These are phyloP conservation scores for Globisporangium iwayamae DNA, from an alignment of 352 stramenopile genomes.

Conservation along the genomic window DNA sequence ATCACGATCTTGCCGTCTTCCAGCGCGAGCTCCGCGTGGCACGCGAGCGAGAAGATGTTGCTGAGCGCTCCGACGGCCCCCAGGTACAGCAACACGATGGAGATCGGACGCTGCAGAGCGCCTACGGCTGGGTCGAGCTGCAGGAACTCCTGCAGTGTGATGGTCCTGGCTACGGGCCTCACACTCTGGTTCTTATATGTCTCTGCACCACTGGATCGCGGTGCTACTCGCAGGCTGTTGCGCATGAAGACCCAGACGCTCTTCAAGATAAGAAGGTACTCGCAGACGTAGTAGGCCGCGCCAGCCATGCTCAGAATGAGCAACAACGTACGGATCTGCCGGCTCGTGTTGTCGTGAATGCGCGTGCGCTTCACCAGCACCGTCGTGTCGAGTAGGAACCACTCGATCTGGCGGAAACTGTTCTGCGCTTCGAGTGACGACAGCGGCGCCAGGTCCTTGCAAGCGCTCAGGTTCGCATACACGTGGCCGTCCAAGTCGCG, in stretches of 20 bases:
- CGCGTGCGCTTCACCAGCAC: slow-evolving; percentile 22
- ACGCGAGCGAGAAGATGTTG: slow-evolving; percentile 42
- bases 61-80: slow-evolving; percentile 33
- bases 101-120: slow-evolving; percentile 28
- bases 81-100: slow-evolving; percentile 36
- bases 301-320: slow-evolving; percentile 36
- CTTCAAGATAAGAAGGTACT: slow-evolving; percentile 27
- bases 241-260: slow-evolving; percentile 4
- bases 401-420: slow-evolving; percentile 30
- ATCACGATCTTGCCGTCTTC: slow-evolving; percentile 31
- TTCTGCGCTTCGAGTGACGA: slow-evolving; percentile 14
- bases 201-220: background rate
- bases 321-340: slow-evolving; percentile 32
- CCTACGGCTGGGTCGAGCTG: slow-evolving; percentile 17
- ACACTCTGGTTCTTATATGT: background rate
- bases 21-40: slow-evolving; percentile 24
- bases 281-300: slow-evolving; percentile 26
- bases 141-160: slow-evolving; percentile 2
- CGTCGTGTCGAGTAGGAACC: slow-evolving; percentile 30
- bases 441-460: slow-evolving; percentile 12
- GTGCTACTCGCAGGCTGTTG: background rate
- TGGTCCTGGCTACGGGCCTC: background rate
- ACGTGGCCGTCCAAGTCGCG: slow-evolving; percentile 20
- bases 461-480: slow-evolving; percentile 19
- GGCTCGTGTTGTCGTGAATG: slow-evolving; percentile 40